Evolutionary conservation across 2,329 filamentous ascomycete genomes (phyloP).

Genomic region (Colletotrichum lupini): DNA sequence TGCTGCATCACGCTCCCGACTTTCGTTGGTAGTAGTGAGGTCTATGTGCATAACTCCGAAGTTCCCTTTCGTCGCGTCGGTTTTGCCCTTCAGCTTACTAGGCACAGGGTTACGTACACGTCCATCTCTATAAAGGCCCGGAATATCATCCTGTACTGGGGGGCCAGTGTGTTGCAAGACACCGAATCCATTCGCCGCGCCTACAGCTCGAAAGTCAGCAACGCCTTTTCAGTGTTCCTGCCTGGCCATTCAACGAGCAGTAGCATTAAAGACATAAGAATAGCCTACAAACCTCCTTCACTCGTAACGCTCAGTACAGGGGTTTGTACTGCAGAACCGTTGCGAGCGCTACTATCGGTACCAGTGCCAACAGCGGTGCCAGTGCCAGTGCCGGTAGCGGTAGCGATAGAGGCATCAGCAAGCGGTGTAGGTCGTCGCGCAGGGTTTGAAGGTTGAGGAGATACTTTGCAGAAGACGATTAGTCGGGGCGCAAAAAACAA

Average conservation of each 20-base stretch:
- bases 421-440: not conserved
- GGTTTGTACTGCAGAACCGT: not conserved
- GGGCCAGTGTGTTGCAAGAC: slow-evolving; percentile 38
- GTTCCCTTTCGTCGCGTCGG: slow-evolving; percentile 66
- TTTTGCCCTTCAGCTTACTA: slow-evolving; percentile 70
- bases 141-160: slow-evolving; percentile 37
- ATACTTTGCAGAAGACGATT: not conserved
- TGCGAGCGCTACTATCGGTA: not conserved
- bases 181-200: slow-evolving; percentile 26
- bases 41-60: slow-evolving; percentile 74
- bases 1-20: slow-evolving; percentile 61
- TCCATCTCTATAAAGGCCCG: slow-evolving; percentile 53
- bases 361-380: not conserved
- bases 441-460: slow-evolving; percentile 8
- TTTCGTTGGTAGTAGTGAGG: slow-evolving; percentile 55
- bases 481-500: not conserved
- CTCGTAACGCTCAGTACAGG: not conserved
- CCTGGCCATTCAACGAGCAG: not conserved
- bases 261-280: not conserved
- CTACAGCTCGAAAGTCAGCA: slow-evolving; percentile 13
- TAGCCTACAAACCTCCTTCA: slow-evolving; percentile 15
- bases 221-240: not conserved
- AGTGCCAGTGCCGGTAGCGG: not conserved
- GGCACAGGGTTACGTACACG: slow-evolving; percentile 69
- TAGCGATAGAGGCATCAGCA: not conserved